phyloP scores from a whole-genome alignment of 208 protist species.

The Crithidia mellificae region DNA sequence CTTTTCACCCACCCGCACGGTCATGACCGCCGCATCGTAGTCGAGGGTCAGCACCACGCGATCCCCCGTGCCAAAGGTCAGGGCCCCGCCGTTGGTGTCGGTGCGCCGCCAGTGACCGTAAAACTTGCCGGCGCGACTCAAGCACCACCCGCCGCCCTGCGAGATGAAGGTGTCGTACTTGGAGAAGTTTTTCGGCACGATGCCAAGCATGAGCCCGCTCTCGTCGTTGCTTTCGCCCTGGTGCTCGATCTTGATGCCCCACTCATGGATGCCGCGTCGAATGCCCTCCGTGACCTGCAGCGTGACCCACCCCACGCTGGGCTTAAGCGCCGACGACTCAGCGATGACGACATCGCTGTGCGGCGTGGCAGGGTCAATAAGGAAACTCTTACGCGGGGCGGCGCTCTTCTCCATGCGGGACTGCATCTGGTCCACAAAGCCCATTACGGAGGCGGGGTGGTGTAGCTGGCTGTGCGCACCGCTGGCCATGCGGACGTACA shows the following conservation, averaged over 20 bases:
- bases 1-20: conserved; percentile 84
- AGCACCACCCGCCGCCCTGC: conserved; percentile 91
- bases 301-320: conserved; percentile 91
- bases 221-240: conserved; percentile 92
- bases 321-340: conserved; percentile 89
- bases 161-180: conserved; percentile 94
- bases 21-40: conserved; percentile 86
- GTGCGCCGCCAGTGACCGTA: conserved; percentile 92
- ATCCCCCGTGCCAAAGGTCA: conserved; percentile 89
- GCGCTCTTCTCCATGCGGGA: conserved; percentile 65
- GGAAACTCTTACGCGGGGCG: conserved; percentile 79
- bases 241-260: conserved; percentile 90
- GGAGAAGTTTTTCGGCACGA: conserved; percentile 86
- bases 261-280: conserved; percentile 87
- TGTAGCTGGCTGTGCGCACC: conserved; percentile 71
- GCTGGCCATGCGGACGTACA: conserved; percentile 78
- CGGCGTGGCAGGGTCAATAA: conserved; percentile 87
- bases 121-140: conserved; percentile 92
- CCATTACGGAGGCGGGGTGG: conserved; percentile 58
- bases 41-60: conserved; percentile 87
- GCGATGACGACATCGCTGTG: conserved; percentile 90
- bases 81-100: conserved; percentile 45
- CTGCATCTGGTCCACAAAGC: conserved; percentile 80
- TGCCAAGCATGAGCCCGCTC: conserved; percentile 92
- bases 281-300: conserved; percentile 90